phyloP scores from a whole-genome alignment of 2,329 filamentous ascomycete genomes.

The Aphanocladium album region DNA sequence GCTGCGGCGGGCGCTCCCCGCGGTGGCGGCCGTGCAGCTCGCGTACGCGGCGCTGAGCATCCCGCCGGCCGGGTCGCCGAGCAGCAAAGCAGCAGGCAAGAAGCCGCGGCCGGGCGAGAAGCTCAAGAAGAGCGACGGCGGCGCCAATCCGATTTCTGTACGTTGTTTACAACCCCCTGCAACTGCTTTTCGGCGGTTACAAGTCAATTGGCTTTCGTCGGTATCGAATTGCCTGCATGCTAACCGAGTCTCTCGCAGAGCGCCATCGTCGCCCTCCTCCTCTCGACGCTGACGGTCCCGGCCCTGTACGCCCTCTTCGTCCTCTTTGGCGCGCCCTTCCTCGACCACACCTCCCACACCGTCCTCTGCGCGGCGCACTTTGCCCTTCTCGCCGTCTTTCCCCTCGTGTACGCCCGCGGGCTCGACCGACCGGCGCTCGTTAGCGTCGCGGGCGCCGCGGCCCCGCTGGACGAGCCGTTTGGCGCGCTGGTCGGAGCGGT shows the following conservation, averaged over 20 bases:
- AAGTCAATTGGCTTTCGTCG: too few species aligned
- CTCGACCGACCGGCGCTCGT: slow-evolving; percentile 69
- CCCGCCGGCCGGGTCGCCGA: slow-evolving; percentile 50
- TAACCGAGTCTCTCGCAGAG: too few species aligned
- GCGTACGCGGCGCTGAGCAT: slow-evolving; percentile 59
- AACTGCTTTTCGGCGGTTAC: too few species aligned
- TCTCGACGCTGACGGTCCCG: slow-evolving; percentile 70
- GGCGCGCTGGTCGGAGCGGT: slow-evolving; percentile 74
- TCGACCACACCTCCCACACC: slow-evolving; percentile 75
- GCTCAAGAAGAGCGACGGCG: slow-evolving; percentile 43
- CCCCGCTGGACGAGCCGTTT: slow-evolving; percentile 78
- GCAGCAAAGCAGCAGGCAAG: slow-evolving; percentile 29
- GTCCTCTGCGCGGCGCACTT: slow-evolving; percentile 77
- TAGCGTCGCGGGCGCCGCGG: slow-evolving; percentile 58
- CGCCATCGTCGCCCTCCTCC: slow-evolving; percentile 39
- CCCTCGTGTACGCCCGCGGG: slow-evolving; percentile 81
- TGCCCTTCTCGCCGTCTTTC: slow-evolving; percentile 70
- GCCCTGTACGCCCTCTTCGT: slow-evolving; percentile 60
- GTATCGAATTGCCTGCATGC: neutral
- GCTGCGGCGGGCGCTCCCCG: slow-evolving; percentile 56
- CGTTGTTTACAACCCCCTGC: slow-evolving; percentile 19
- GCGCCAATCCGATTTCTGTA: slow-evolving; percentile 44
- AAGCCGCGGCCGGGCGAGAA: slow-evolving; percentile 51
- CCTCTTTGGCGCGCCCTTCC: slow-evolving; percentile 87
- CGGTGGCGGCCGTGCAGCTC: slow-evolving; percentile 60